A percentile compares a stretch with the other conserved stretches of the same genome.
Evolutionary conservation across 176 grass and related monocot genomes (phyloP).

Genomic region (Lolium multiflorum): DNA sequence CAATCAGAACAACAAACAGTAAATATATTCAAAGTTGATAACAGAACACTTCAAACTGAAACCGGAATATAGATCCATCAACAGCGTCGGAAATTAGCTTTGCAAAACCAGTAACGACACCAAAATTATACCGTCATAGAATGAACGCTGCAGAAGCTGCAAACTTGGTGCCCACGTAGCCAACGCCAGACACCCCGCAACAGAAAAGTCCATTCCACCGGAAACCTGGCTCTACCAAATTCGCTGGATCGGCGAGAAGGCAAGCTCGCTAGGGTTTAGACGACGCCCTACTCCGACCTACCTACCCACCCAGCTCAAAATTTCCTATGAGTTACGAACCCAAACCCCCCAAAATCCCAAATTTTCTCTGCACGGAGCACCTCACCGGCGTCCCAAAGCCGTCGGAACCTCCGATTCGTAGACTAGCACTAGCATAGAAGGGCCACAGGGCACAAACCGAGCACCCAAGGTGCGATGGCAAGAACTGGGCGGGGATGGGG

Average conservation of each 20-base stretch:
- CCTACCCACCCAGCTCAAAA: background rate
- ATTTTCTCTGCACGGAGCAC: background rate
- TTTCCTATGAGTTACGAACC: background rate
- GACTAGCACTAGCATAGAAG: background rate
- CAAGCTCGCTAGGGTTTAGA: slow-evolving; percentile 16
- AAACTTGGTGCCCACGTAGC: background rate
- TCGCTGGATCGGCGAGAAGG: background rate
- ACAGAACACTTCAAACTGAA: slow-evolving; percentile 15
- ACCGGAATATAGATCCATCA: background rate
- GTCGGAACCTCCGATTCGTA: slow-evolving; percentile 19
- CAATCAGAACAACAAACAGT: background rate
- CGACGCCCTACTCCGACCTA: background rate
- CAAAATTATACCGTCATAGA: background rate
- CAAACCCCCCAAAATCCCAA: background rate
- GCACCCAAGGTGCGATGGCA: background rate
- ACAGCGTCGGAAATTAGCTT: background rate
- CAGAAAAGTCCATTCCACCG: slow-evolving; percentile 4
- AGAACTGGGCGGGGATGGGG: background rate
- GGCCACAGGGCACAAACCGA: slow-evolving; percentile 1
- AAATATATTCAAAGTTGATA: background rate
- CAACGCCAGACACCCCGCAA: background rate
- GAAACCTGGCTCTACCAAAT: slow-evolving; percentile 9
- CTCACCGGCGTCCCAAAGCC: background rate
- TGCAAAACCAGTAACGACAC: background rate
- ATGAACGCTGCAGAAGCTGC: background rate